These are phyloP conservation scores for Scutellaria galericulata DNA, from an alignment of 257 asterid genomes.

Conservation along the genomic window DNA sequence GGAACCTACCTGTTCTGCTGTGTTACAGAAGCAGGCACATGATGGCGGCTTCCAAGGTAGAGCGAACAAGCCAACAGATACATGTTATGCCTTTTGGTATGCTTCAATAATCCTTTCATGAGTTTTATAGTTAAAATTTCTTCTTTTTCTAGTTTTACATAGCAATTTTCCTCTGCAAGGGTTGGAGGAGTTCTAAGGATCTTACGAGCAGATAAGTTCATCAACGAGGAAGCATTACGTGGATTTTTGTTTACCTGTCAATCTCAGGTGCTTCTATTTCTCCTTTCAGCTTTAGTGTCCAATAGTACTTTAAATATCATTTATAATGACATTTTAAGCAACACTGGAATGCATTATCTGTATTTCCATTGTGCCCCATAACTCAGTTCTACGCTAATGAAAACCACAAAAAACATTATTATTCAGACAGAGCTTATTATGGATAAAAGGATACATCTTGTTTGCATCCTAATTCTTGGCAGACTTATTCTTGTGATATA, in stretches of 20 bases:
- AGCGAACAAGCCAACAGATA: constrained; percentile 81
- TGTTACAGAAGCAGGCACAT: constrained; percentile 77
- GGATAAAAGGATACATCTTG: too few relatives aligned
- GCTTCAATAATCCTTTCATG: constrained; percentile 21
- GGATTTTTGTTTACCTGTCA: constrained; percentile 79
- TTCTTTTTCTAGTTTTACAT: constrained; percentile 22
- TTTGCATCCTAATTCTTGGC: too few relatives aligned
- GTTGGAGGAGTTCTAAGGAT: constrained; percentile 85
- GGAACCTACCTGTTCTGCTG: constrained; percentile 14
- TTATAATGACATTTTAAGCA: background rate
- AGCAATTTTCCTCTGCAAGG: constrained; percentile 48
- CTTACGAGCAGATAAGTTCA: constrained; percentile 72
- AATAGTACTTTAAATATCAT: background rate
- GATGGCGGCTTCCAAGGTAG: constrained; percentile 98
- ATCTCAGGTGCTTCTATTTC: constrained; percentile 63
- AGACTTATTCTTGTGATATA: too few relatives aligned
- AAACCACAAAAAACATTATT: background rate
- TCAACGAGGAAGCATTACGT: constrained; percentile 62
- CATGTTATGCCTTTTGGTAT: constrained; percentile 97
- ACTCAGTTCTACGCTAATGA: background rate
- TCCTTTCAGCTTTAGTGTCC: constrained; percentile 37
- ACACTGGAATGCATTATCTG: constrained; percentile 10
- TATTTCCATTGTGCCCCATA: background rate
- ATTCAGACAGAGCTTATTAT: too few relatives aligned
- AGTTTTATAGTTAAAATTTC: constrained; percentile 10